Base-by-base conservation (phyloP, 306 rosid species). In the Cucurbita argyrosperma region DNA sequence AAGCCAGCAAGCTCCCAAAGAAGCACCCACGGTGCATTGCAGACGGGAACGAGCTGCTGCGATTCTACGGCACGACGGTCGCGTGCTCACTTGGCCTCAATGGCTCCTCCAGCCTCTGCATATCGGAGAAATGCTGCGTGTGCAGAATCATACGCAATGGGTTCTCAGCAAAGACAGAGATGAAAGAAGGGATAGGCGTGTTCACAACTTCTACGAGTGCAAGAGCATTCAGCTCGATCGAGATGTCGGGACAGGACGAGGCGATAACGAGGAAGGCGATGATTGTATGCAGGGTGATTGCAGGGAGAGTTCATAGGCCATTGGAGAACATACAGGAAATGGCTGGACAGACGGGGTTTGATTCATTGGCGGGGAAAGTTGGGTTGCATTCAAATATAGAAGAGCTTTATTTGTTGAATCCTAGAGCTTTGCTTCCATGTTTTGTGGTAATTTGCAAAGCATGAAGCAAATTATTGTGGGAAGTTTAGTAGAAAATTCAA, bases 171-270 rank as follows among this genome's bases (percentile, higher is more conserved):
- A 89, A 89, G 80, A 90, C 82, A 72, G 98, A 94, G 78, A 82
- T 89, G 61, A 86, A 84, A 80, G 90, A 87, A 78, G 96, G 97
- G 4, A 80, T 90, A 11, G 96, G 98, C 0, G 97, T 94, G 53
- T 94, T 94, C 80, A 89, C 98, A 40, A 94, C 97, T 18, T 94
- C 96, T 0, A 94, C 98, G 14, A 94, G 98, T 53, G 97, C 89
- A 30, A 86, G 96, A 71, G 98, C 98, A 19, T 90, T 85, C 80
- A 96, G 83, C 63, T 83, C 87, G 8, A 90, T 86, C 67, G 84
- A 89, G 78, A 76, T 62, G 19, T 6, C 61, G 39, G 89, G 82
- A 3, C 85, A 82, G 60, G 87, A 85, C 16, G 77, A 80, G 37
- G 16, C 0, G 3, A 65, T 79, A 12, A 6, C 61, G n/a, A 86